phyloP scores from a whole-genome alignment of 176 grass and related monocot species.

The Thinopyrum elongatum region DNA sequence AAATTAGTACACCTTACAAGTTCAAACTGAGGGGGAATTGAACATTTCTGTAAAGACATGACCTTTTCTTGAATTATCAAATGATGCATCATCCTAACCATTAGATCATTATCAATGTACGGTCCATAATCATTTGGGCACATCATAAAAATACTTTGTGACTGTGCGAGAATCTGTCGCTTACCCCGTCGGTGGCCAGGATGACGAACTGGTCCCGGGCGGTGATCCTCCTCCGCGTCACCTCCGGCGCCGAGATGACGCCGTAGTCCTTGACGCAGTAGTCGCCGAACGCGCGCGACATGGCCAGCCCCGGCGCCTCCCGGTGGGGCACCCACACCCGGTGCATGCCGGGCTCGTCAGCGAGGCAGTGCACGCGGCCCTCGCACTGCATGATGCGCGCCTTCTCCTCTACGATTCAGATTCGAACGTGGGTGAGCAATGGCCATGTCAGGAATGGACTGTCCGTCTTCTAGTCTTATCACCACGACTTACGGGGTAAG shows the following conservation, averaged over 20 bases:
- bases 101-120: too few relatives aligned
- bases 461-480: too few relatives aligned
- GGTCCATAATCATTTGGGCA: too few relatives aligned
- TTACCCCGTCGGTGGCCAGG: conserved; percentile 88
- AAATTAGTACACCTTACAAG: too few relatives aligned
- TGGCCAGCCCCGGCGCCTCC: conserved; percentile 81
- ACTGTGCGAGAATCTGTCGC: too few relatives aligned
- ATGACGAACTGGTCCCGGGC: conserved; percentile 68
- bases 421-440: background rate
- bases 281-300: conserved; percentile 97
- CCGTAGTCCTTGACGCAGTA: conserved; percentile 76
- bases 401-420: conserved; percentile 48
- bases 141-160: too few relatives aligned
- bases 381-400: conserved; percentile 76
- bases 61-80: too few relatives aligned
- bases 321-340: conserved; percentile 63
- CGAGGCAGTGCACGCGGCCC: conserved; percentile 60
- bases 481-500: too few relatives aligned
- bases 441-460: background rate
- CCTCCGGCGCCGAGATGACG: conserved; percentile 84
- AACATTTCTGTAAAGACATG: too few relatives aligned
- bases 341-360: conserved; percentile 82
- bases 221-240: conserved; percentile 56
- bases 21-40: too few relatives aligned
- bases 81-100: too few relatives aligned